These are phyloP conservation scores for Heterobasidion parviporum DNA, from an alignment of 1,284 basidiomycete species.

Conservation along the genomic window DNA sequence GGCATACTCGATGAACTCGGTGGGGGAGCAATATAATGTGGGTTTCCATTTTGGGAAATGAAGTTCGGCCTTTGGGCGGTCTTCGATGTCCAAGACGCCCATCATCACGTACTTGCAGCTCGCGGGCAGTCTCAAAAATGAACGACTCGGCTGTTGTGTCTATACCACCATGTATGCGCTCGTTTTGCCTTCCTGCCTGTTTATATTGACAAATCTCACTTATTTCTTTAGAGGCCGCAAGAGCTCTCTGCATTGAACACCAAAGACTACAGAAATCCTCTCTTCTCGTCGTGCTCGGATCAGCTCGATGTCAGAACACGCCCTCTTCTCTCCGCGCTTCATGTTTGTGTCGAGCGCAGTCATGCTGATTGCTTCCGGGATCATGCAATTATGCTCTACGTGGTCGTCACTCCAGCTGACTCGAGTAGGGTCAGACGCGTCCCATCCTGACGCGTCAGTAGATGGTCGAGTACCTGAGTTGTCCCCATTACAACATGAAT, in stretches of 20 bases:
- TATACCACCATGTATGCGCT: not conserved
- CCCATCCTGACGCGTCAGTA: not conserved
- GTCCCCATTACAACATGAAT: conserved; percentile 7
- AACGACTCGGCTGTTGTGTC: not conserved
- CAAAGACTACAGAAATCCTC: too few species aligned
- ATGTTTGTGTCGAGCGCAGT: conserved; percentile 10
- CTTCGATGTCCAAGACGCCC: too few species aligned
- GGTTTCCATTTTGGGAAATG: not conserved
- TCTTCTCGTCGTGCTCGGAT: too few species aligned
- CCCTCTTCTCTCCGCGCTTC: conserved; percentile 2
- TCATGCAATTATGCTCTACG: conserved; percentile 12
- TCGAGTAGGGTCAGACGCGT: not conserved
- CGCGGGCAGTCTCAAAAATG: not conserved
- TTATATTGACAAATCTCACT: too few species aligned
- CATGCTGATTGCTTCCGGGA: conserved; percentile 12
- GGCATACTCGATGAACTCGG: too few species aligned
- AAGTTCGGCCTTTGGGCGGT: too few species aligned
- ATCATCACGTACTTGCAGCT: too few species aligned
- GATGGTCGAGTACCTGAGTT: not conserved
- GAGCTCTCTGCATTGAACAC: too few species aligned
- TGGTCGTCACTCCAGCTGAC: conserved; percentile 10
- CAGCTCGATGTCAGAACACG: not conserved
- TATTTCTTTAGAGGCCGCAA: too few species aligned
- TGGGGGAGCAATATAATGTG: not conserved
- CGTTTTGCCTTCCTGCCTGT: too few species aligned